Percentiles rank a stretch among this genome's conserved stretches.
These are phyloP conservation scores for Gastrolobium villosum DNA, from an alignment of 306 rosid species.

Conservation along the genomic window DNA sequence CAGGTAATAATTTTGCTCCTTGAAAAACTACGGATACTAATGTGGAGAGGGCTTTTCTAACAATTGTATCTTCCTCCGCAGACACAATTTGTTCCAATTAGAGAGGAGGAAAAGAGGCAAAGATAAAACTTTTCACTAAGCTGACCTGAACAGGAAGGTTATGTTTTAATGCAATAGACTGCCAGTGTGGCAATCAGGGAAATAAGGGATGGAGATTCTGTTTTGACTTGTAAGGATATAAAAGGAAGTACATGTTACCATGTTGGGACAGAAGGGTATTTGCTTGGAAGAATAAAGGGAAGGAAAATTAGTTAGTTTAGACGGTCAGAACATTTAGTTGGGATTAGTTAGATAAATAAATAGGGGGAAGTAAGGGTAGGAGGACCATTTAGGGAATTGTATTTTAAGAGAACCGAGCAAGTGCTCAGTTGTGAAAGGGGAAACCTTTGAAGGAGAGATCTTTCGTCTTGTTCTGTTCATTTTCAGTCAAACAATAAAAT, in stretches of 20 bases:
- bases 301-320: too few species aligned
- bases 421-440: too few species aligned
- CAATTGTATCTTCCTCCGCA: neutral
- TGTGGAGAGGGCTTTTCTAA: conserved; percentile 30
- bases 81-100: conserved; percentile 17
- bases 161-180: conserved; percentile 51
- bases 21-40: neutral
- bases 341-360: too few species aligned
- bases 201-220: neutral
- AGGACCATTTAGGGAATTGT: too few species aligned
- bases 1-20: conserved; percentile 2
- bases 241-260: neutral
- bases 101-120: conserved; percentile 2
- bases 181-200: neutral
- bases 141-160: conserved; percentile 90
- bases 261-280: too few species aligned
- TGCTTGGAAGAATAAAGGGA: too few species aligned
- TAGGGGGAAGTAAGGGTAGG: too few species aligned
- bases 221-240: conserved; percentile 10
- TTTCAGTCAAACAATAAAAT: too few species aligned
- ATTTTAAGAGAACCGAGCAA: too few species aligned
- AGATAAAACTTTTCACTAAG: conserved; percentile 13
- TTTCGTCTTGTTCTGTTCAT: too few species aligned
- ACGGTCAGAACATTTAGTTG: too few species aligned
- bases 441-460: too few species aligned